Conservation (phyloP, 225 moss, liverwort and hornwort species). For the Thuidium tamariscinum region DNA sequence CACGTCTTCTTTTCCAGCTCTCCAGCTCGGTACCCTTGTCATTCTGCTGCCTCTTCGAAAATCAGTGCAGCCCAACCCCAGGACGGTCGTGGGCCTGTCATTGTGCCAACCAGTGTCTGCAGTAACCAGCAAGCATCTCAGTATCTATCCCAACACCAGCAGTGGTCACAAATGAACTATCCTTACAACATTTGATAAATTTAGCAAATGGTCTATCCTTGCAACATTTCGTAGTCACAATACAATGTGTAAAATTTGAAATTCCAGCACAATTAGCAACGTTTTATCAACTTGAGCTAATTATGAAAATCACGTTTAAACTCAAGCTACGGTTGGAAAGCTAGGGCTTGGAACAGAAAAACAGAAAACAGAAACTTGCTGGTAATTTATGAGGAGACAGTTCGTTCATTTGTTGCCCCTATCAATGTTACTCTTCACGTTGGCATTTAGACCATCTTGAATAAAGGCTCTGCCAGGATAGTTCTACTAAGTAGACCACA, state of each 20-base stretch:
- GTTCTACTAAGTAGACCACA: background rate
- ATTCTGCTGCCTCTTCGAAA: background rate
- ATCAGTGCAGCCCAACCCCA: constrained; percentile 13
- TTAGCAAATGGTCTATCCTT: background rate
- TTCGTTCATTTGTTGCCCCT: background rate
- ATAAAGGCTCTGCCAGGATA: background rate
- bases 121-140: background rate
- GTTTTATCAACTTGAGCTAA: background rate
- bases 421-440: background rate
- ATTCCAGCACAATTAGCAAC: background rate
- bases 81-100: background rate
- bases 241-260: background rate
- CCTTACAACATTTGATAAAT: background rate
- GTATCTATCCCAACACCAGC: background rate
- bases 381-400: background rate
- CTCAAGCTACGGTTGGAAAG: background rate
- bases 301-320: background rate
- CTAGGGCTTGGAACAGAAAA: background rate
- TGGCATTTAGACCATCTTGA: background rate
- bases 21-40: background rate
- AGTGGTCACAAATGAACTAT: background rate
- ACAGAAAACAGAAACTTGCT: background rate
- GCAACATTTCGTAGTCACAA: background rate
- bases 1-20: background rate
- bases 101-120: constrained; percentile 32